phyloP scores from a whole-genome alignment of 2,329 filamentous ascomycete species.

The Cucurbitaria berberidis region DNA sequence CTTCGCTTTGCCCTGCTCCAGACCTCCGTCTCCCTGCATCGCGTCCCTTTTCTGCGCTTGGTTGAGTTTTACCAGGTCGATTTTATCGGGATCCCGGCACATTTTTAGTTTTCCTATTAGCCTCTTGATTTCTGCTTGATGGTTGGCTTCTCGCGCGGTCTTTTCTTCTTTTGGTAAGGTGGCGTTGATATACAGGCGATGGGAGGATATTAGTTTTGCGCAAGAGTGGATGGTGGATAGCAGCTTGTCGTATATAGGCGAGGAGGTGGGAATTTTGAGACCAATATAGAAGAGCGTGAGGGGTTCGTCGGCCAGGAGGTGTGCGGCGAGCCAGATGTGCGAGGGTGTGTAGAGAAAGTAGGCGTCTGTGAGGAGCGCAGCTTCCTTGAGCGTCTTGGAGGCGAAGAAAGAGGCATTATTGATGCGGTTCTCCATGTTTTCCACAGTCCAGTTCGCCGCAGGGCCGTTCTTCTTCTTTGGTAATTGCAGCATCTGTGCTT shows the following conservation, averaged over 20 bases:
- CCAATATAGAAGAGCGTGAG: slow-evolving; percentile 59
- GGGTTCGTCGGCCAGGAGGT: slow-evolving; percentile 75
- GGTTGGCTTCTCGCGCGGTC: slow-evolving; percentile 45
- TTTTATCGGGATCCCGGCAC: slow-evolving; percentile 76
- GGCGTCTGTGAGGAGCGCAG: slow-evolving; percentile 86
- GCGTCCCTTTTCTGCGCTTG: slow-evolving; percentile 62
- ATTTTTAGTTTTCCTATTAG: slow-evolving; percentile 72
- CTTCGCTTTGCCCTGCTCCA: slow-evolving; percentile 53
- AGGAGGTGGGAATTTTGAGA: slow-evolving; percentile 49
- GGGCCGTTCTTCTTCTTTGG: slow-evolving; percentile 26
- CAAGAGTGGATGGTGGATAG: slow-evolving; percentile 49
- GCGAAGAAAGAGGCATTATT: slow-evolving; percentile 73
- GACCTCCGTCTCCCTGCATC: slow-evolving; percentile 39
- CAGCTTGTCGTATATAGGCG: slow-evolving; percentile 41
- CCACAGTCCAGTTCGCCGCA: slow-evolving; percentile 16
- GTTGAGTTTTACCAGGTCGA: slow-evolving; percentile 73
- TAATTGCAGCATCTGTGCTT: slow-evolving; percentile 37
- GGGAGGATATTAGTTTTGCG: slow-evolving; percentile 47
- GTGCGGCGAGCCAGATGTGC: slow-evolving; percentile 87
- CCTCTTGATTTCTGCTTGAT: slow-evolving; percentile 57
- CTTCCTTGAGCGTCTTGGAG: slow-evolving; percentile 61
- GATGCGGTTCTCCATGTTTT: slow-evolving; percentile 54
- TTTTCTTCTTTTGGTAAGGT: slow-evolving; percentile 35
- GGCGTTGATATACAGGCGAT: slow-evolving; percentile 27
- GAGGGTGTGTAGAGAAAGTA: slow-evolving; percentile 96